Evolutionary conservation across 768 basidiomycete species (phyloP), one percentile per base, ranked within the genome.

Genomic region (Termitomyces heimii): DNA sequence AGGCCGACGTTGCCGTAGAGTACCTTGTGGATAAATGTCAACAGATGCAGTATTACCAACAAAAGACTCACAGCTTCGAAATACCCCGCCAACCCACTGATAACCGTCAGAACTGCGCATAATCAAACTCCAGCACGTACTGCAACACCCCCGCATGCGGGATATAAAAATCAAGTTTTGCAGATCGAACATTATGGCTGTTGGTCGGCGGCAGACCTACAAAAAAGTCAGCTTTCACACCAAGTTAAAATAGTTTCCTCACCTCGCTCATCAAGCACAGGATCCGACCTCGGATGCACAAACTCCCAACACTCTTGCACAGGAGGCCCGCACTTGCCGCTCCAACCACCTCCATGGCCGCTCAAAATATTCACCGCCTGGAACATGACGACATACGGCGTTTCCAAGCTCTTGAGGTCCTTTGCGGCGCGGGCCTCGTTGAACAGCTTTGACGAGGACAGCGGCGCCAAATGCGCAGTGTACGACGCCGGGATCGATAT

Each of bases 321-420:
- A 62, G 84, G 83, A 2, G 86, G 78, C 14, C 94, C 94, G 73
- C 91, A 94, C 46, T 82, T 78, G 18, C 83, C 84, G 63, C 78
- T 75, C 35, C 76, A 63, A 42, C 82, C 80, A 29, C 81, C 81
- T 45, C 88, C 82, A 49, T 89, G 77, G 8, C 86, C 94, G 56
- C 90, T 92, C 42, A 99, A 77, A 57, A 94, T 80, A 62, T 94
- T 95, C 60, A 93, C 89, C 9, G 93, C 91, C 66, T 92, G 88
- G 70, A 99, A 93, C 95, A 98, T 96, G 59, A 98, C 97, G 18
- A 99, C 97, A 65, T 98, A 98, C 0, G 97, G 96, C 32, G 94
- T 98, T 73, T 99, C 97, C 57, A 89, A 69, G 26, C 84, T 82
- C 69, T 90, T 92, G 34, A 82, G 73, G 60, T 82, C 85, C 65